Base-by-base conservation (phyloP, 192 early-diverging fungal species). In the Phycomyces nitens region DNA sequence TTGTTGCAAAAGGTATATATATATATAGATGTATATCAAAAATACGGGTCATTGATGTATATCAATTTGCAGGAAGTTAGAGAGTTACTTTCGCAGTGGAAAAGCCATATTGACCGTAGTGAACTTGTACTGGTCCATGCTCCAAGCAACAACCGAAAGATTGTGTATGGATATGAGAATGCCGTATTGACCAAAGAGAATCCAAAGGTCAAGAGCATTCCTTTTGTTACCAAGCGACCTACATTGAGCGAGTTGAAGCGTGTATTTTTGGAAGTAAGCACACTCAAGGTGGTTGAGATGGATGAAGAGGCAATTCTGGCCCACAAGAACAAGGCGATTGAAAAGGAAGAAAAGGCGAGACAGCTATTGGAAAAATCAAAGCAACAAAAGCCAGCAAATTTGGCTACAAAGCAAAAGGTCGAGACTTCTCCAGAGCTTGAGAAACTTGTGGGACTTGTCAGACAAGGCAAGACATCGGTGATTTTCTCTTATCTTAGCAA, bases 121-220 rank as follows among this genome's bases (percentile, higher is more conserved):
- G 74, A 84, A 22, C 76, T 81, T 16, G 80, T 99, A 20, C 93
- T 98, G 76, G 81, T 96, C 5, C 87, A 89, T 34, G 89, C 84
- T 5, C 83, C 86, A 5, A 72, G 84, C 22, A 55, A 51, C 2
- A 85, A 87, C 64, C 77, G 72, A 42, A 82, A 84, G 16, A 70
- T 80, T 5, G 68, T 86, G 3, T 78, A 77, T 53, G 69, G 68
- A 24, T 85, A 82, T 54, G 79, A 82, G 9, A 72, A 67, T n/a
- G 79, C 83, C 40, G 70, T 78, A 1, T 42, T 77, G 8, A 34
- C 15, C 5, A 51, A 64, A 61, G 77, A 70, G 26, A 85, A 89
- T 51, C 60, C 73, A 12, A 68, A 81, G 0, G 76, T 95, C 41
- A 78, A 84, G 0, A 74, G 79, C 7, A 80, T 92, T 59, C 94